Evolutionary conservation across 2,329 filamentous ascomycete genomes (phyloP), one percentile per base, ranked within the genome.

Genomic region (Nakataea oryzae): DNA sequence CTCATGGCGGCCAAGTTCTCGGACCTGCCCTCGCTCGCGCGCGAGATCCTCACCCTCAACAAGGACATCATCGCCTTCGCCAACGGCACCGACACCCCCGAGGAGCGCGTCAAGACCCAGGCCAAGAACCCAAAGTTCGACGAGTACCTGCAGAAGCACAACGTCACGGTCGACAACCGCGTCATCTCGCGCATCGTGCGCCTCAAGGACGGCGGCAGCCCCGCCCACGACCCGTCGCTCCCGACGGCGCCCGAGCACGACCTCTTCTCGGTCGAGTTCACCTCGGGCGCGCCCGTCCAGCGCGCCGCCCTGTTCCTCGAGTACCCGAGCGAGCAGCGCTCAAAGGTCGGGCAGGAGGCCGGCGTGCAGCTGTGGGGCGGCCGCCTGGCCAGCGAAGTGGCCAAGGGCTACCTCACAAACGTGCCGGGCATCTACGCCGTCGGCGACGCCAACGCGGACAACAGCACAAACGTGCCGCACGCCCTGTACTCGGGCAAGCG

Each of bases 381-480:
- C 11, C 76, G 79, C 6, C 74, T 86, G 21, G 71, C 72, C 0
- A 78, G 75, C 0, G 74, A 81, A 54, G 13, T 12, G 41, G 3
- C 34, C 58, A 47, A 54, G 0, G 63, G 71, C 2, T 73, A 72
- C n/a, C 66, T 73, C 17, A 85, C 84, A 0, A 86, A 78, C 61
- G 67, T 84, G 4, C 68, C 72, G 0, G 82, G 83, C 1, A 78
- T 86, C 0, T 86, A 80, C 66, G 84, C 81, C 6, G 70, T 86
- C 26, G 84, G 85, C 0, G 84, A 87, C 65, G 79, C 79, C 14
- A 87, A 86, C 70, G 79, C 78, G 34, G 83, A 86, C 61, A 79
- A 80, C n/a, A 74, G 76, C 11, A 86, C 83, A 3, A 87, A 86
- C 65, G 79, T 86, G 0, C 83, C 83, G 0, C 84, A 86, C 64